These are phyloP conservation scores for Paramecium sexaurelia DNA, from an alignment of 73 alveolate genomes.

Conservation along the genomic window DNA sequence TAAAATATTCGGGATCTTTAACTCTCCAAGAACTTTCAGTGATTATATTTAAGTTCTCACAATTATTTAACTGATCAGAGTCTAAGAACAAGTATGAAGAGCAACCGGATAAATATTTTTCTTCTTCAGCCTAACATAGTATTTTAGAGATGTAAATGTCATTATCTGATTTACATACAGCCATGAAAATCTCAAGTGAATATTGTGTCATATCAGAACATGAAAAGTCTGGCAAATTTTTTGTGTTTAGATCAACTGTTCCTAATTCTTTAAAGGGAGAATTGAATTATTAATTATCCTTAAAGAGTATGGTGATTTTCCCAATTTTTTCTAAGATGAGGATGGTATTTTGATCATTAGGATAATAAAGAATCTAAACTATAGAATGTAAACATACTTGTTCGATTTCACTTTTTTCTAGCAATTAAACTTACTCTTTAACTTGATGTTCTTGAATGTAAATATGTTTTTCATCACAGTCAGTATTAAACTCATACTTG, in stretches of 20 bases:
- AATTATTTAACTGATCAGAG: background rate
- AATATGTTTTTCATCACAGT: background rate
- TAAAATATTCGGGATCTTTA: background rate
- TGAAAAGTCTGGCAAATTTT: background rate
- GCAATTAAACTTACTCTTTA: background rate
- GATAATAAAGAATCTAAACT: constrained; percentile 2
- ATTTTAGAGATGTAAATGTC: background rate
- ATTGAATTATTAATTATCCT: background rate
- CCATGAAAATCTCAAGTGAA: background rate
- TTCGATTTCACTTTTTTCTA: background rate
- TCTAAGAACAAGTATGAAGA: background rate
- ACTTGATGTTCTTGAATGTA: background rate
- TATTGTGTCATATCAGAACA: constrained; percentile 34
- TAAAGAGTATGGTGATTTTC: background rate
- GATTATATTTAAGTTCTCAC: background rate
- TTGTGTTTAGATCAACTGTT: background rate
- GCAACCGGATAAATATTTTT: background rate
- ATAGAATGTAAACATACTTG: background rate
- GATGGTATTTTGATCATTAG: background rate
- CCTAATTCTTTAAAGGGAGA: background rate
- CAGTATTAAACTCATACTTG: background rate
- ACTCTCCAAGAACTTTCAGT: constrained; percentile 38
- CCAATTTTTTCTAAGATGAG: background rate
- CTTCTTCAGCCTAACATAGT: background rate
- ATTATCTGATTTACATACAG: background rate